These are phyloP conservation scores for Balamuthia mandrillaris DNA, from an alignment of 208 protist genomes.

Conservation along the genomic window DNA sequence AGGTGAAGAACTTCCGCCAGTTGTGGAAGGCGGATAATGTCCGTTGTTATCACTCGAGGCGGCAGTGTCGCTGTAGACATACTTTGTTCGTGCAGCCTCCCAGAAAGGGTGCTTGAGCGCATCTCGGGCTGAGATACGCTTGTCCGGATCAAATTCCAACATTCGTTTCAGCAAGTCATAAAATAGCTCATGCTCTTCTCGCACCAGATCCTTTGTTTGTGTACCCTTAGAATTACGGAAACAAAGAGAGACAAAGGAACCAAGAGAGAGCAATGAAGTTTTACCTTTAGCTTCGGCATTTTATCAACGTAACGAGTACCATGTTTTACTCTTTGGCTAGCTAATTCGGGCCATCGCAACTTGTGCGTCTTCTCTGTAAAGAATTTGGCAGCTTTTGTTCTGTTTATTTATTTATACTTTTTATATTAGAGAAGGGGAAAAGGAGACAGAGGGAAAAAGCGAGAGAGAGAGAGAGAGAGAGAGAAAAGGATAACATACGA, in stretches of 20 bases:
- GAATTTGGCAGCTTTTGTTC: background rate
- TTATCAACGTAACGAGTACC: constrained; percentile 6
- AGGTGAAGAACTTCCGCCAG: background rate
- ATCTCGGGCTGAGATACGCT: constrained; percentile 55
- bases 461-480: background rate
- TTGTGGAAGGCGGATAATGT: background rate
- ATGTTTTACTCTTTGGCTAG: background rate
- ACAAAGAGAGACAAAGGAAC: no score
- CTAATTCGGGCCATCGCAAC: background rate
- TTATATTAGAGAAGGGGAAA: no score
- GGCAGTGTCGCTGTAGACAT: background rate
- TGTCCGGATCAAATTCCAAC: constrained; percentile 60
- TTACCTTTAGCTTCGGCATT: background rate
- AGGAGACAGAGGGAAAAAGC: background rate
- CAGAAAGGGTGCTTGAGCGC: constrained; percentile 69
- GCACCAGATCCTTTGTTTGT: background rate
- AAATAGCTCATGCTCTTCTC: background rate
- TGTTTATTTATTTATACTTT: background rate
- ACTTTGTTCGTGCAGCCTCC: background rate
- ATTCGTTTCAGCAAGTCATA: constrained; percentile 41
- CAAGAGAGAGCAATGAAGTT: no score
- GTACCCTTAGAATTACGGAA: no score
- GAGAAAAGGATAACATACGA: background rate
- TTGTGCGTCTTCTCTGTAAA: background rate
- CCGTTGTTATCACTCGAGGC: background rate